Evolutionary conservation across 495 filamentous ascomycete genomes (phyloP).

Genomic region (Cercophora samala): DNA sequence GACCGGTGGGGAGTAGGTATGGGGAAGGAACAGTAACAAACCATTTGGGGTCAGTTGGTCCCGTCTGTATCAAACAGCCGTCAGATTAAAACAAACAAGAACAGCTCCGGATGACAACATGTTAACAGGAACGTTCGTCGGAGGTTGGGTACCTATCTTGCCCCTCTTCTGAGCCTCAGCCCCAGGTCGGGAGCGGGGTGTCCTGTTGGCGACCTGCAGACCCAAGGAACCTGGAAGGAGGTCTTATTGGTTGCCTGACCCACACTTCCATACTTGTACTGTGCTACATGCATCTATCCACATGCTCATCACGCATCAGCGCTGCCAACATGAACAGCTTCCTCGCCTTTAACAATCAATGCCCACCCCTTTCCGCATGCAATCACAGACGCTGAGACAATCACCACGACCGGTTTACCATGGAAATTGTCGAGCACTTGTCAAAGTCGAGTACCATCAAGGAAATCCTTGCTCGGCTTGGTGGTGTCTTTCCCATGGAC

Average conservation of each 20-base stretch:
- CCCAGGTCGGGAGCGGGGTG: neutral
- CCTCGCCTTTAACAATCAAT: too few species aligned
- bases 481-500: slow-evolving; percentile 1
- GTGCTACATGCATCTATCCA: neutral
- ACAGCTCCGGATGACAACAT: too few species aligned
- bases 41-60: too few species aligned
- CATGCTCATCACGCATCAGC: neutral
- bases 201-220: neutral
- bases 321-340: too few species aligned
- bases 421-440: neutral
- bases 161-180: too few species aligned
- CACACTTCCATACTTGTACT: neutral
- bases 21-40: too few species aligned
- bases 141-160: too few species aligned
- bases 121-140: too few species aligned
- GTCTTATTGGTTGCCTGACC: neutral
- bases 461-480: neutral
- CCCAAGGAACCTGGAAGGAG: neutral
- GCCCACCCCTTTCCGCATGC: neutral
- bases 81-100: too few species aligned
- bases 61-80: too few species aligned
- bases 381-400: neutral
- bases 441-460: slow-evolving; percentile 1
- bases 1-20: too few species aligned
- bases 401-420: too few species aligned